Evolutionary conservation across 2,329 filamentous ascomycete genomes (phyloP).

Genomic region (Talaromyces sp.): DNA sequence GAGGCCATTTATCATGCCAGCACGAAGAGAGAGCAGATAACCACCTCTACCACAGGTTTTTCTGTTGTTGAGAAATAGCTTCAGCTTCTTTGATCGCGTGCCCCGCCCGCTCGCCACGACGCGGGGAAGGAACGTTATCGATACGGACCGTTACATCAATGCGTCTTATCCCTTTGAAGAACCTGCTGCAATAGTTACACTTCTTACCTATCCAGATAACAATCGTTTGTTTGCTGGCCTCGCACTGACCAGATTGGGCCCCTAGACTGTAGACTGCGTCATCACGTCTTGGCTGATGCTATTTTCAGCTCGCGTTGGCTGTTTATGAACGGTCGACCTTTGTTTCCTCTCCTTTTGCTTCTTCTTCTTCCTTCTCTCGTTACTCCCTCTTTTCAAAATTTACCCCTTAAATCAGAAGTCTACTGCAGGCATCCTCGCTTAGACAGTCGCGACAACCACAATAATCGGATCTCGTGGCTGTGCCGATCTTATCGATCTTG

Average conservation of each 20-base stretch:
- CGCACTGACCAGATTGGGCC: neutral
- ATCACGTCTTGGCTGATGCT: neutral
- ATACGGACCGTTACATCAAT: neutral
- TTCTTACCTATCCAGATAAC: neutral
- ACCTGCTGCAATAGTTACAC: neutral
- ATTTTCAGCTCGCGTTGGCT: neutral
- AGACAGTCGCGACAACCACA: neutral
- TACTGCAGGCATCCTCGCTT: neutral
- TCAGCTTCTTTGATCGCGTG: neutral
- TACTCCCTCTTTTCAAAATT: neutral
- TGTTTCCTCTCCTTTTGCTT: neutral
- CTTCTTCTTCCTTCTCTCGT: neutral
- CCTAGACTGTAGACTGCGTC: neutral
- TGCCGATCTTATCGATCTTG: conserved; percentile 5
- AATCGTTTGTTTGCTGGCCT: neutral
- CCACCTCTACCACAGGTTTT: neutral
- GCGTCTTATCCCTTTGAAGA: neutral
- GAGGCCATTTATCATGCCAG: neutral
- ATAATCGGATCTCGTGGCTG: neutral
- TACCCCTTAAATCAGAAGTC: neutral
- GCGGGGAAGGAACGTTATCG: neutral
- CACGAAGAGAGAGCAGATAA: neutral
- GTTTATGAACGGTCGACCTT: neutral
- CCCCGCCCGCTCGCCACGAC: neutral
- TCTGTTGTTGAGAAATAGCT: neutral